phyloP scores from a whole-genome alignment of 305 asterid genomes.

The Euphrasia arctica region DNA sequence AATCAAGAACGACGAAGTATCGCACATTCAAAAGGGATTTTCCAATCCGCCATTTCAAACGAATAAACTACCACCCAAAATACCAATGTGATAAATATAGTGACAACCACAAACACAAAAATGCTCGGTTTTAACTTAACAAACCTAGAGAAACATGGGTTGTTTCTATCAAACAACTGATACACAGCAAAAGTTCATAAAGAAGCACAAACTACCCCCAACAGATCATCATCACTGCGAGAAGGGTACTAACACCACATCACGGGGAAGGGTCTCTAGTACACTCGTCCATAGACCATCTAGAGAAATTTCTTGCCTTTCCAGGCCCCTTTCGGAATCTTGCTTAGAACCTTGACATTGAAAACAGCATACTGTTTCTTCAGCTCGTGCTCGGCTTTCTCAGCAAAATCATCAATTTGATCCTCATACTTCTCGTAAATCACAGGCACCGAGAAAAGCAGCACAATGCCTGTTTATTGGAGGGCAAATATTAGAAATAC shows the following conservation, averaged over 20 bases:
- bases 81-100: slow-evolving; percentile 8
- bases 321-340: slow-evolving; percentile 41
- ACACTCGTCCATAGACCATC: background rate
- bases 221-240: slow-evolving; percentile 11
- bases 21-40: slow-evolving; percentile 10
- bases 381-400: slow-evolving; percentile 48
- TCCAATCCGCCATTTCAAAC: slow-evolving; percentile 2
- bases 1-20: too few relatives aligned
- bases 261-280: slow-evolving; percentile 1
- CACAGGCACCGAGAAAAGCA: slow-evolving; percentile 46
- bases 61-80: slow-evolving; percentile 13
- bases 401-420: slow-evolving; percentile 49
- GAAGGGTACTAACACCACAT: slow-evolving; percentile 9
- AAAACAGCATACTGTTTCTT: slow-evolving; percentile 48
- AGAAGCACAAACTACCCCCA: slow-evolving; percentile 14
- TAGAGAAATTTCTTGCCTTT: slow-evolving; percentile 43
- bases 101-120: slow-evolving; percentile 19
- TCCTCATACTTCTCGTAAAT: slow-evolving; percentile 44
- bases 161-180: slow-evolving; percentile 25
- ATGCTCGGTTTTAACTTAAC: slow-evolving; percentile 6
- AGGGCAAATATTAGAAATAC: background rate
- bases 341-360: slow-evolving; percentile 43
- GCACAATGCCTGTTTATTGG: slow-evolving; percentile 36
- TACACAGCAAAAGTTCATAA: slow-evolving; percentile 17
- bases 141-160: slow-evolving; percentile 34